Conservation (phyloP, 208 protist genomes). For the Trypanosoma avium region DNA sequence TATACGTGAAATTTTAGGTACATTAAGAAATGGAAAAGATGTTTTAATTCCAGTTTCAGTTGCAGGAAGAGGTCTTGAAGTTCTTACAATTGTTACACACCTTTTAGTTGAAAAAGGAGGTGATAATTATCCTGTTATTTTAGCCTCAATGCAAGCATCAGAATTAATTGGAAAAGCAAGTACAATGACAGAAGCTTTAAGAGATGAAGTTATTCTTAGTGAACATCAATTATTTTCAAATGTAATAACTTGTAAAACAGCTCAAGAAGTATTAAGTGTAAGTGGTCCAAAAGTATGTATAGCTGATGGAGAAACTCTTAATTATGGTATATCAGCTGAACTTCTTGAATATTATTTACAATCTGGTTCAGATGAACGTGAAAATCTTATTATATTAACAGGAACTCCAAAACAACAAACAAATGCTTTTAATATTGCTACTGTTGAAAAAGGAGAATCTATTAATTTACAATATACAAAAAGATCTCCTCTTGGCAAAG, state of each 20-base stretch:
- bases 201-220: constrained; percentile 72
- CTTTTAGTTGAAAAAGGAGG: constrained; percentile 72
- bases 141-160: constrained; percentile 69
- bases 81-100: constrained; percentile 70
- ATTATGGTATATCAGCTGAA: constrained; percentile 75
- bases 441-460: constrained; percentile 32
- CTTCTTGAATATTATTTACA: constrained; percentile 54
- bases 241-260: constrained; percentile 74
- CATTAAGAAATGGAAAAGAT: constrained; percentile 81
- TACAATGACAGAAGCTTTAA: constrained; percentile 83
- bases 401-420: constrained; percentile 44
- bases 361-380: constrained; percentile 28
- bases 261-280: constrained; percentile 60
- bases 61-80: constrained; percentile 70
- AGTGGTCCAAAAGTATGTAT: constrained; percentile 71
- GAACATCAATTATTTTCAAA: constrained; percentile 71
- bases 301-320: constrained; percentile 71
- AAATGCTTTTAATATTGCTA: constrained; percentile 49
- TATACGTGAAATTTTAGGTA: constrained; percentile 78
- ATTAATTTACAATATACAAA: constrained; percentile 43
- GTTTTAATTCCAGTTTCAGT: constrained; percentile 83
- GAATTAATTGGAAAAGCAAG: constrained; percentile 77
- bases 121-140: constrained; percentile 79
- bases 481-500: constrained; percentile 60
- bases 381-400: constrained; percentile 73